These are phyloP conservation scores for Mycosphaerella sp. DNA, from an alignment of 2,329 filamentous ascomycete genomes.

Conservation along the genomic window DNA sequence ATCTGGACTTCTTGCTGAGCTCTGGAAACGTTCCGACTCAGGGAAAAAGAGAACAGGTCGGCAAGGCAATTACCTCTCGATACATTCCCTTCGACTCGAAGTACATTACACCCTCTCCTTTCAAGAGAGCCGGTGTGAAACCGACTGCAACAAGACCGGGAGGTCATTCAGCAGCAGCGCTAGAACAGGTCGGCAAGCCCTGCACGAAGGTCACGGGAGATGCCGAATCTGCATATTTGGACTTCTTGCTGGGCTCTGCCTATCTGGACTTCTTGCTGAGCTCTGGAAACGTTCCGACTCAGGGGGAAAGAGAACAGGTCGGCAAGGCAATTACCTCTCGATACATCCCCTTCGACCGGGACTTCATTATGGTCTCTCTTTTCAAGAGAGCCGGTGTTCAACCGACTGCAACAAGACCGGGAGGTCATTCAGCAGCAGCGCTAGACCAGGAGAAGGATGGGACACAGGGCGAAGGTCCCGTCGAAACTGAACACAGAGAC, in stretches of 20 bases:
- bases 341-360: background rate
- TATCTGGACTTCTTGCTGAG: slow-evolving; percentile 12
- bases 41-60: background rate
- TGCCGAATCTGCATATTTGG: slow-evolving; percentile 9
- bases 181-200: background rate
- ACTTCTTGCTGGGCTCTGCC: slow-evolving; percentile 7
- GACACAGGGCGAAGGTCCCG: too few species aligned
- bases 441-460: too few species aligned
- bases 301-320: background rate
- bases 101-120: too few species aligned
- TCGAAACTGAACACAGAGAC: too few species aligned
- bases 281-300: too few species aligned
- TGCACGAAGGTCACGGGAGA: background rate
- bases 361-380: background rate
- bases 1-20: slow-evolving; percentile 10
- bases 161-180: too few species aligned
- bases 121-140: too few species aligned
- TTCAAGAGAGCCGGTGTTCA: too few species aligned
- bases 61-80: background rate
- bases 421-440: too few species aligned
- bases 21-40: too few species aligned
- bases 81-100: background rate
- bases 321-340: background rate
- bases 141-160: too few species aligned
- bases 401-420: too few species aligned